Percentiles rank a stretch among this genome's conserved stretches.
Evolutionary conservation across 2,329 filamentous ascomycete species (phyloP).

Genomic region (Chalaropsis ovoidea): DNA sequence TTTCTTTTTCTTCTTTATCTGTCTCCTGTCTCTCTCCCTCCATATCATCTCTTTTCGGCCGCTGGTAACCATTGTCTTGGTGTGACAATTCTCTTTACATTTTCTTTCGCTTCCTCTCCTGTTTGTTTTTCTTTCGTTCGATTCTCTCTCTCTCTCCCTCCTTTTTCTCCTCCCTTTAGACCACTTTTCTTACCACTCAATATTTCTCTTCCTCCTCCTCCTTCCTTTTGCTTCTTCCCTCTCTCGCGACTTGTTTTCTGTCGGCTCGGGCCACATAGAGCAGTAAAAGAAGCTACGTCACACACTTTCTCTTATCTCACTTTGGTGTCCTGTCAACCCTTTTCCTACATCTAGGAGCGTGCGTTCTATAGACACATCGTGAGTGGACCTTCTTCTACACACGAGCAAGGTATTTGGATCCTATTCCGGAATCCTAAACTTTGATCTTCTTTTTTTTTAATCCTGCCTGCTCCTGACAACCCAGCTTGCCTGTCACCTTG

Average conservation of each 20-base stretch:
- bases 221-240: not conserved
- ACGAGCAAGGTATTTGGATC: not conserved
- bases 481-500: not conserved
- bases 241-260: not conserved
- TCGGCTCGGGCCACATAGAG: not conserved
- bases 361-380: conserved; percentile 6
- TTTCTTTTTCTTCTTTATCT: not conserved
- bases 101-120: no score
- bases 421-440: not conserved
- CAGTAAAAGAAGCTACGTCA: not conserved
- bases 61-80: no score
- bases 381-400: conserved; percentile 5
- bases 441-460: not conserved
- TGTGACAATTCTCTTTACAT: no score
- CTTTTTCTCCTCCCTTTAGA: not conserved
- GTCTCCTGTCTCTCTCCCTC: not conserved
- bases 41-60: not conserved
- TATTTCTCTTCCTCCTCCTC: not conserved
- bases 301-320: not conserved
- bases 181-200: not conserved
- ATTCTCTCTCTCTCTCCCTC: not conserved
- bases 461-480: not conserved
- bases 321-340: not conserved
- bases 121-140: no score
- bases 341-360: not conserved